Evolutionary conservation across 164 flowering plant genomes (phyloP), one percentile per base, ranked within the genome.

Genomic region (Dillenia turbinata): DNA sequence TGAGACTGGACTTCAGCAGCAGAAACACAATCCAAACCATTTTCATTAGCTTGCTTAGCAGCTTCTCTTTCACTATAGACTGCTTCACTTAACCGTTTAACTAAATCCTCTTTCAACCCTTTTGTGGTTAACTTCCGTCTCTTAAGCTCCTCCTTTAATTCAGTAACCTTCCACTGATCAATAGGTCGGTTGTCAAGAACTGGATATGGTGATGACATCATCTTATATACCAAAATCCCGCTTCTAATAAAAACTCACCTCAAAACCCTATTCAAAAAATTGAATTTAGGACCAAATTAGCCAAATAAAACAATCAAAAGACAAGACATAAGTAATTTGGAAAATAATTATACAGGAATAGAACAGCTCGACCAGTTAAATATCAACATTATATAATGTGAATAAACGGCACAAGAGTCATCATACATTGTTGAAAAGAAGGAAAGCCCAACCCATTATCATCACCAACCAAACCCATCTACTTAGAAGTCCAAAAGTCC

Each of bases 81-180:
- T 0, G 96, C 87, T 72, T 85, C 86, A 75, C 81, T 85, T 69
- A 92, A 70, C 9, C 96, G 79, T 62, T 62, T 86, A 12, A 92
- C 64, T 73, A 92, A 70, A 63, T 92, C 98, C 24, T 83, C 96
- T 77, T 92, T 92, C 76, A 90, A 71, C 51, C 96, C 98, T 72
- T 64, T 80, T n/a, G 78, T 80, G 19, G 68, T 65, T 69, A 92
- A 71, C 60, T 72, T 88, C 74, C 98, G 73, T 57, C 76, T 86
- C 78, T 77, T 85, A 15, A 92, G 98, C 77, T 92, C 98, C 60
- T 90, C 96, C 69, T 84, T 92, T 64, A 92, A 71, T 76, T 90
- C 98, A 14, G 90, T 79, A 22, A 92, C 98, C 75, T 76, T 92
- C 98, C 92, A 88, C 55, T 89, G 90, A 71, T 92, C 90, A 74